phyloP scores from a whole-genome alignment of 2,329 filamentous ascomycete species.

The Alternaria rosae region DNA sequence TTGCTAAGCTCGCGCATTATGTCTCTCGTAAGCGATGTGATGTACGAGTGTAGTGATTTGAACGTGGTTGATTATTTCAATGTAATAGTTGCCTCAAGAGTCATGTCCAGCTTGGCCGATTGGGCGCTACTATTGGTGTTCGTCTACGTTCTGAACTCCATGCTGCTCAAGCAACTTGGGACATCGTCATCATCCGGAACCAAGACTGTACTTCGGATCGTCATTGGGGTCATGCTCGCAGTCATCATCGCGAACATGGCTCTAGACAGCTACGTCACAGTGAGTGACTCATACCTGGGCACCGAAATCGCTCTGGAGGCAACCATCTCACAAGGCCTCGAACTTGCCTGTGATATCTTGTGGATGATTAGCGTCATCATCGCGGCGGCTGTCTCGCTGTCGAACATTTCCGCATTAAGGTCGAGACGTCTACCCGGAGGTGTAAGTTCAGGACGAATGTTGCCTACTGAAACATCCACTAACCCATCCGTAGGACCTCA shows the following conservation, averaged over 20 bases:
- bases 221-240: conserved; percentile 29
- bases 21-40: conserved; percentile 16
- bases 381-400: conserved; percentile 18
- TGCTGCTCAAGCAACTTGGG: conserved; percentile 30
- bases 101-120: conserved; percentile 31
- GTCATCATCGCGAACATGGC: conserved; percentile 22
- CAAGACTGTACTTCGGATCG: conserved; percentile 17
- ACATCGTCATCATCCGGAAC: conserved; percentile 8
- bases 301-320: not conserved
- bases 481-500: conserved; percentile 22
- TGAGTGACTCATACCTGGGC: conserved; percentile 8
- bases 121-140: conserved; percentile 35
- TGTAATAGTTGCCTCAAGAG: conserved; percentile 19
- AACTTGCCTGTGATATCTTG: conserved; percentile 22
- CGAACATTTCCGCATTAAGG: conserved; percentile 25
- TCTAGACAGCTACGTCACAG: conserved; percentile 19
- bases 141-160: conserved; percentile 33
- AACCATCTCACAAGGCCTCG: conserved; percentile 4
- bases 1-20: conserved; percentile 18
- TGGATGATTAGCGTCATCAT: conserved; percentile 30
- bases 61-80: conserved; percentile 5
- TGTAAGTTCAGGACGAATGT: conserved; percentile 21
- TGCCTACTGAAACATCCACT: not conserved
- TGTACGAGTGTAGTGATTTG: conserved; percentile 20
- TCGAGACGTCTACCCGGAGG: conserved; percentile 17